phyloP scores from a whole-genome alignment of 768 basidiomycete genomes.

The Lactarius sp. region DNA sequence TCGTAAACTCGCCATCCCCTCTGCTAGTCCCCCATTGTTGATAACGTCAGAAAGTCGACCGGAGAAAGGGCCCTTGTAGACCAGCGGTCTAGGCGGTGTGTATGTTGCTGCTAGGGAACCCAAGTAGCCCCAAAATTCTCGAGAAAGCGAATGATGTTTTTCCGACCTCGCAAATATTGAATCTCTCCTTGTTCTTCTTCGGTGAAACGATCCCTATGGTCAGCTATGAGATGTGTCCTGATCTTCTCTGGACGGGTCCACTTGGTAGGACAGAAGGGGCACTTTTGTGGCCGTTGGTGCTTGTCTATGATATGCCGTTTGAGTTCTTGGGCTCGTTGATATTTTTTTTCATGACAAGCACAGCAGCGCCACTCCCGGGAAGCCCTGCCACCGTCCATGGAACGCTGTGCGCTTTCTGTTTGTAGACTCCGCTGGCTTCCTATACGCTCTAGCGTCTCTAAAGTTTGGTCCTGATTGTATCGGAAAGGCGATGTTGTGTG shows the following conservation, averaged over 20 bases:
- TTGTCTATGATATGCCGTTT: background rate
- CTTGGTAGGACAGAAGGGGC: background rate
- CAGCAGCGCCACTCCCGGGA: background rate
- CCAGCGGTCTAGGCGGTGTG: too few relatives aligned
- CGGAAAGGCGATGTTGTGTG: background rate
- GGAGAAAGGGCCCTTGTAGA: background rate
- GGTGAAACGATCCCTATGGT: background rate
- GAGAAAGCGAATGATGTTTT: background rate
- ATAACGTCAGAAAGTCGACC: background rate
- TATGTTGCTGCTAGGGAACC: background rate
- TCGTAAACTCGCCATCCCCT: background rate
- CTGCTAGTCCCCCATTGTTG: background rate
- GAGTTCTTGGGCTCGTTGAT: background rate
- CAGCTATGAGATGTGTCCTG: background rate
- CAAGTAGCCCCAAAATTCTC: background rate
- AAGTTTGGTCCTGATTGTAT: background rate
- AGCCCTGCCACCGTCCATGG: background rate
- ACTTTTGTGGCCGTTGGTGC: background rate
- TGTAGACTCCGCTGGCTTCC: background rate
- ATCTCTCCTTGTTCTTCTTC: background rate
- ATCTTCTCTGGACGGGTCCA: constrained; percentile 12
- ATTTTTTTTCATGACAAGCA: background rate
- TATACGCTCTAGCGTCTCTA: background rate
- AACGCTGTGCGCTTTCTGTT: background rate
- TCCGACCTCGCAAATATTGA: background rate